Base-by-base conservation (phyloP, 2,329 filamentous ascomycete genomes). In the Beauveria medogensis region DNA sequence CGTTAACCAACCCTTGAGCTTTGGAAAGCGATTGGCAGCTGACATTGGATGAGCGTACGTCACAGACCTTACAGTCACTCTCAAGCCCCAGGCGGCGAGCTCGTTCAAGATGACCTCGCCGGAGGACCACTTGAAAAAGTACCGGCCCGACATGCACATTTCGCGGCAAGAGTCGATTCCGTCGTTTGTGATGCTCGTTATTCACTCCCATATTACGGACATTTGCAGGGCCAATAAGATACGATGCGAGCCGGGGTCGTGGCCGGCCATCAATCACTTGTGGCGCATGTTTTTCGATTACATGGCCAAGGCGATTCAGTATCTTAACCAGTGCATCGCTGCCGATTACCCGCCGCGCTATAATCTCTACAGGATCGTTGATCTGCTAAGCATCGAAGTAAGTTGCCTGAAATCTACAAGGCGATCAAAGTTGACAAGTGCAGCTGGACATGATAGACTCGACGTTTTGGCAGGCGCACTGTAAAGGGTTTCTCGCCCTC, bases 361-460 rank as follows among this genome's bases (percentile, higher is more conserved):
- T 28, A 50, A 40, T 20, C 46, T 57, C 14, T 57, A 40, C 46
- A 48, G 55, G 10, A 50, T 57, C 2, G 55, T 57, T 41, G 55
- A 57, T 57, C 46, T 57, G 1, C 55, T 57, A 4, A 57, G 55
- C 18, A 41, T 57, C 14, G 55, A 57, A 20, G 55, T 57, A 50
- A 40, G 52, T 46, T 16, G 18, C 7, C 3, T 4, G 3, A 22
- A 16, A 24, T 34, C 3, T 20, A 20, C 43, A 40, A 8, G 7
- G 1, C 5, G 30, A 12, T 34, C 10, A 34, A 1, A 12, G 30
- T 34, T 34, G 30, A 34, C 30, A 12, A 34, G 10, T 34, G 18
- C 18, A 56, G 54, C 9, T 56, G 54, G 41, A 47, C 43, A 56
- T 56, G 26, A 5, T 57, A 28, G 46, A 57, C 18, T 57, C 55